Base-by-base conservation (phyloP, 495 filamentous ascomycete species). In the Talaromyces ruber region DNA sequence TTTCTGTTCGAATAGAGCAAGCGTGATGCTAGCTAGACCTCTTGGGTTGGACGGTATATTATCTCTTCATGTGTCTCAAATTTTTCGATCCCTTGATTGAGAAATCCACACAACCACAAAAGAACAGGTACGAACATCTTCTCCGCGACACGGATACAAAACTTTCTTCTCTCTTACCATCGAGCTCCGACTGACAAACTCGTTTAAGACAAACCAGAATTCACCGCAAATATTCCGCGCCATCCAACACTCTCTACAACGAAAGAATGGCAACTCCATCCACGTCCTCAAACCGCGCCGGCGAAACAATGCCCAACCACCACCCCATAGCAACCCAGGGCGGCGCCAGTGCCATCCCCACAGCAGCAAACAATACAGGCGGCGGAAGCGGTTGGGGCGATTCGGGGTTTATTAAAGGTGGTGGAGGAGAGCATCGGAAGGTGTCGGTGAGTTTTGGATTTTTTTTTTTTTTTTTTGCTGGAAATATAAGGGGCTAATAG, bases 311-410 rank as follows among this genome's bases (percentile, higher is more conserved):
- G 43, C 34, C 34, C 2, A 51, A 60, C 11, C 34, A 60, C 37
- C 34, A 60, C 16, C 64, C 39, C 62, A 59, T 14, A 53, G 64
- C 18, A 63, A 61, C 4, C 54, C 68, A 29, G 67, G 72, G 73
- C 56, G 73, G 73, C 32, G 60, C 68, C 47, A 64, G 72, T 51
- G 57, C 67, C 18, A 11, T 59, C 5, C 72, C 73, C 8, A 74
- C 73, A 0, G 70, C 73, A 12, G 74, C 74, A 21, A 76, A 76
- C 64, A 71, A 72, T 39, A 59, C 59, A 39, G 64, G 65, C 30
- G 68, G 63, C 11, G 67, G 64, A 18, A 14, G 39, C 12, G 63
- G 64, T 18, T 64, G 63, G 65, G 72, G 71, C 3, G 70, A 73
- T 43, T 22, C 37, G 24, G 53, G 63, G 1, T 70, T 67, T 37